These are phyloP conservation scores for Margaritispora aquatica DNA, from an alignment of 495 filamentous ascomycete species.

Conservation along the genomic window DNA sequence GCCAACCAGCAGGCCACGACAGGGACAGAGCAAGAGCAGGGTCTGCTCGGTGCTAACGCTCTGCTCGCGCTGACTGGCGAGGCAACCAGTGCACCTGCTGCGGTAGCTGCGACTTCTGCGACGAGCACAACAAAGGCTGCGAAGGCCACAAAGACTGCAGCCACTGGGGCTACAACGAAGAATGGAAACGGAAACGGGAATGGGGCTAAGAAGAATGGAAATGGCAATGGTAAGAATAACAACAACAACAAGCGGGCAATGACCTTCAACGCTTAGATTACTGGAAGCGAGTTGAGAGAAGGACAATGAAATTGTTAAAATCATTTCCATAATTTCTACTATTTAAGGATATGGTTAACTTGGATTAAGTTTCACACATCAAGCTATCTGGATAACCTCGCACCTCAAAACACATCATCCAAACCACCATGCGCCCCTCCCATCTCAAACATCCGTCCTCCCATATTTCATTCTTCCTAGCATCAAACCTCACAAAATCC, in stretches of 20 bases:
- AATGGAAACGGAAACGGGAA: neutral
- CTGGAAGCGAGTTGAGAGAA: too few relatives aligned
- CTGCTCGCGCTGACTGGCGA: neutral
- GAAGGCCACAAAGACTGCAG: neutral
- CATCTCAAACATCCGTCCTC: too few relatives aligned
- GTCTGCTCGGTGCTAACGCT: neutral
- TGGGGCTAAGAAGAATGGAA: too few relatives aligned
- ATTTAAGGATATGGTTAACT: too few relatives aligned
- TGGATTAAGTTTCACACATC: too few relatives aligned
- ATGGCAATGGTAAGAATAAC: neutral
- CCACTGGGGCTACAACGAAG: neutral
- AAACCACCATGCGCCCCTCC: too few relatives aligned
- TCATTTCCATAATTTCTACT: too few relatives aligned
- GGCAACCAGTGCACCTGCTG: neutral
- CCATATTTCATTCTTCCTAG: neutral
- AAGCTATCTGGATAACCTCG: too few relatives aligned
- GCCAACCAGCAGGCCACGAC: slow-evolving; percentile 43
- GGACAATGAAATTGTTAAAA: too few relatives aligned
- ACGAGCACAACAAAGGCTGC: neutral
- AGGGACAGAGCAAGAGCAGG: neutral
- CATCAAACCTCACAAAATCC: slow-evolving; percentile 17
- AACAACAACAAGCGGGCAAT: neutral
- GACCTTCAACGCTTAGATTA: neutral
- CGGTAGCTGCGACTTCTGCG: neutral
- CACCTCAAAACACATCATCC: too few relatives aligned